These are phyloP conservation scores for Candida quercuum DNA, from an alignment of 805 yeast genomes.

Conservation along the genomic window DNA sequence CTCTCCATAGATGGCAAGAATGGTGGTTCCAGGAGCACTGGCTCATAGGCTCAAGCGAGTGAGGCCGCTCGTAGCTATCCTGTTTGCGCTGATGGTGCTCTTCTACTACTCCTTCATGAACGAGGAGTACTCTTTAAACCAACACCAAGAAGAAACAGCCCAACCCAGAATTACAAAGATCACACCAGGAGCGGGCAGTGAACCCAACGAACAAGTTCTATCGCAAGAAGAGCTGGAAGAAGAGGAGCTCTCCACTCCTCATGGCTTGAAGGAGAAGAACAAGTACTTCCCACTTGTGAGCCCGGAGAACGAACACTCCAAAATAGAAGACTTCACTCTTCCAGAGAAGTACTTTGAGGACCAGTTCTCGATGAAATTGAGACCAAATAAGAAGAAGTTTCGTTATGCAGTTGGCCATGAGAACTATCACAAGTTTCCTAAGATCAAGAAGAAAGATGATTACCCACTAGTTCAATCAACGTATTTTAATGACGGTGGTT, in stretches of 20 bases:
- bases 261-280: conserved; percentile 28
- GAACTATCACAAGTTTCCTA: conserved; percentile 19
- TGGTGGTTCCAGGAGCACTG: not conserved
- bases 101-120: conserved; percentile 24
- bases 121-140: conserved; percentile 20
- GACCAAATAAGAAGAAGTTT: conserved; percentile 15
- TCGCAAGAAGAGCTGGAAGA: conserved; percentile 2
- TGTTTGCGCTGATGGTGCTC: conserved; percentile 14
- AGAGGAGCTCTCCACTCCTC: conserved; percentile 2
- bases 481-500: conserved; percentile 25
- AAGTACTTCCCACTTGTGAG: conserved; percentile 33
- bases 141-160: conserved; percentile 19
- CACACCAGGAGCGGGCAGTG: not conserved
- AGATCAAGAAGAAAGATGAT: conserved; percentile 5
- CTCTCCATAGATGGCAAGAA: not conserved
- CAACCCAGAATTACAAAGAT: conserved; percentile 19
- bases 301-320: conserved; percentile 12
- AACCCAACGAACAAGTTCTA: conserved; percentile 4
- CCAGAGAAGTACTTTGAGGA: conserved; percentile 18
- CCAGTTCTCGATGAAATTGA: conserved; percentile 16
- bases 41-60: conserved; percentile 13
- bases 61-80: conserved; percentile 12
- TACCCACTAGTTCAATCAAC: conserved; percentile 27
- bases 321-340: conserved; percentile 5
- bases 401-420: conserved; percentile 19